Base-by-base conservation (phyloP, 2,329 filamentous ascomycete genomes). In the Beauveria australis region DNA sequence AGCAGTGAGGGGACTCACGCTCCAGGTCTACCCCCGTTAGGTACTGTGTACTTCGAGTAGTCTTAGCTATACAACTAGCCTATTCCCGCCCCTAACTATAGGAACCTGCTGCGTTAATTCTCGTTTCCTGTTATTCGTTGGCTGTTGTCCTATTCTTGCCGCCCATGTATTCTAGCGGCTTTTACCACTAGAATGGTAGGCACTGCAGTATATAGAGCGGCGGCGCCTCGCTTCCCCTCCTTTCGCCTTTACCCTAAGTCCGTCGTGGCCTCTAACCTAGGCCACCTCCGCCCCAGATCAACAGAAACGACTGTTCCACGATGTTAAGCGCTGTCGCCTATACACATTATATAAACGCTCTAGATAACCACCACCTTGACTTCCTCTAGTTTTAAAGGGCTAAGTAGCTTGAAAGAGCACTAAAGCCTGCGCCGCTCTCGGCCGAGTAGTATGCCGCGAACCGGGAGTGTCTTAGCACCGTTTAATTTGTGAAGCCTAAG, bases 401-500 rank as follows among this genome's bases (percentile, higher is more conserved):
- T n/a, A 62, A 52, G n/a, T 14, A 41, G 43, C 55, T 44, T 55
- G 18, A 55, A 22, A 46, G 6, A 44, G 53, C 12, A 44, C 1
- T 12, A 19, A 46, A 55, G 22, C 44, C 44, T 18, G 10, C 53
- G 41, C 53, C 62, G 44, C 63, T 70, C 41, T 67, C 62, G 12
- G 58, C 60, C 22, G 52, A 67, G 63, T 37, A 69, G 52, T 48
- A 69, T 28, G 57, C 64, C 48, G 52, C 53, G n/a, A 52, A 68
- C 37, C 48, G 60, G 28, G 61, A 63, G 47, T 41, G 66, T 61
- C 60, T 68, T 3, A 59, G 61, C 49, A 59, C 55, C 7, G 55
- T 68, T 7, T 43, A 44, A 59, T 68, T 67, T 9, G 63, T 68
- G n/a, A 63, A 65, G 58, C 66, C 60, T 0, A 66, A 63, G 22